A percentile compares a stretch with the other conserved stretches of the same genome.
phyloP scores from a whole-genome alignment of 768 basidiomycete species.

The Pilatotrama ljubarskyi region DNA sequence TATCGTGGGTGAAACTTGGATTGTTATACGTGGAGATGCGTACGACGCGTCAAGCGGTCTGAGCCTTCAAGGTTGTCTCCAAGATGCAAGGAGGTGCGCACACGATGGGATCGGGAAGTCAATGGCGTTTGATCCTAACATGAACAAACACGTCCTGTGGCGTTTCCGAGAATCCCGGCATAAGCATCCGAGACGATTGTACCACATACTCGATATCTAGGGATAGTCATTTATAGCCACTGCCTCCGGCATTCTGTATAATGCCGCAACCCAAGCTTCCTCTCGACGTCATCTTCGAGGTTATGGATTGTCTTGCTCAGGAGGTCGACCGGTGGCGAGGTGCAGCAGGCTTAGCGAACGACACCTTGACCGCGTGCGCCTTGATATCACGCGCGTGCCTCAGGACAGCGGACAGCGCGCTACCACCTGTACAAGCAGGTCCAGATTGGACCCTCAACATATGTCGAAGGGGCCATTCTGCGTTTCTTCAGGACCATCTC shows the following conservation, averaged over 20 bases:
- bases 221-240: not conserved
- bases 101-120: conserved; percentile 15
- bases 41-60: too few relatives aligned
- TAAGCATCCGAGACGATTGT: too few relatives aligned
- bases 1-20: conserved; percentile 13
- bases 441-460: too few relatives aligned
- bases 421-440: too few relatives aligned
- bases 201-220: not conserved
- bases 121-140: conserved; percentile 9
- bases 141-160: conserved; percentile 5
- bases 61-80: too few relatives aligned
- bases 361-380: not conserved
- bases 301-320: not conserved
- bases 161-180: not conserved
- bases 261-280: not conserved
- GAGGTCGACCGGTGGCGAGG: not conserved
- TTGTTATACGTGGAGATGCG: not conserved
- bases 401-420: not conserved
- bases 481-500: too few relatives aligned
- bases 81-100: not conserved
- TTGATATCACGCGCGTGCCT: not conserved
- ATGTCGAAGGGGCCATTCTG: too few relatives aligned
- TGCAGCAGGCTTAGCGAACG: too few relatives aligned
- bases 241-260: too few relatives aligned
- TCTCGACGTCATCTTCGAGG: not conserved